phyloP scores from a whole-genome alignment of 2,329 filamentous ascomycete species.

The Berkeleyomyces rouxiae region DNA sequence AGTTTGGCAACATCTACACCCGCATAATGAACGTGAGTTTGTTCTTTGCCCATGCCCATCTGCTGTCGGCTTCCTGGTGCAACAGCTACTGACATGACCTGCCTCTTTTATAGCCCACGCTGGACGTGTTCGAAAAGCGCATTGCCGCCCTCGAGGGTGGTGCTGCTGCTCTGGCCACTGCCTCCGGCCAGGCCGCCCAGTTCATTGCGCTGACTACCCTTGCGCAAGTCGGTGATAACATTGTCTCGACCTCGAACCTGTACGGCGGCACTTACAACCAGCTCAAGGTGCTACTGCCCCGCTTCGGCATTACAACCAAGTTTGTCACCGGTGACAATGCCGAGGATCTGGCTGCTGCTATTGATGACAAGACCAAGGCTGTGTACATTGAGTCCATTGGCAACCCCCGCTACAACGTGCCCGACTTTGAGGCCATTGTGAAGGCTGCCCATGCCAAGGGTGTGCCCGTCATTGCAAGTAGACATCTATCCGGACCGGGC shows the following conservation, averaged over 20 bases:
- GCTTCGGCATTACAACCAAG: constrained; percentile 76
- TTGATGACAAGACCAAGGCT: constrained; percentile 87
- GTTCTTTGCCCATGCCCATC: not conserved
- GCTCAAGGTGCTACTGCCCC: constrained; percentile 76
- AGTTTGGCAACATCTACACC: constrained; percentile 95
- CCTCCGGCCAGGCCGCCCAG: constrained; percentile 80
- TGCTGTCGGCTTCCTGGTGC: not conserved
- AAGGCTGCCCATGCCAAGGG: constrained; percentile 57
- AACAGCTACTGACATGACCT: not conserved
- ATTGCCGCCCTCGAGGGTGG: constrained; percentile 92
- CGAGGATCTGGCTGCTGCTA: constrained; percentile 62
- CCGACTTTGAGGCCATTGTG: constrained; percentile 75
- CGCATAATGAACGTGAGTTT: constrained; percentile 69
- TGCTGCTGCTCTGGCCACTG: constrained; percentile 65
- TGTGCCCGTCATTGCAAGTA: constrained; percentile 45
- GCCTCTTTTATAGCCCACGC: constrained; percentile 49
- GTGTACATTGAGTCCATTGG: constrained; percentile 86
- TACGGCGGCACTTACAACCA: constrained; percentile 97
- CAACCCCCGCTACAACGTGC: constrained; percentile 85
- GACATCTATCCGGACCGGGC: not conserved
- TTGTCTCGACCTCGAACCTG: constrained; percentile 75
- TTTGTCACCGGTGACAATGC: constrained; percentile 70
- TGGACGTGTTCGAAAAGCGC: constrained; percentile 91
- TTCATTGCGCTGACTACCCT: constrained; percentile 78
- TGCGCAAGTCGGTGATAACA: constrained; percentile 82